A percentile compares a stretch with the other conserved stretches of the same genome.
phyloP scores from a whole-genome alignment of 805 yeast species.

The Ogataea angusta region DNA sequence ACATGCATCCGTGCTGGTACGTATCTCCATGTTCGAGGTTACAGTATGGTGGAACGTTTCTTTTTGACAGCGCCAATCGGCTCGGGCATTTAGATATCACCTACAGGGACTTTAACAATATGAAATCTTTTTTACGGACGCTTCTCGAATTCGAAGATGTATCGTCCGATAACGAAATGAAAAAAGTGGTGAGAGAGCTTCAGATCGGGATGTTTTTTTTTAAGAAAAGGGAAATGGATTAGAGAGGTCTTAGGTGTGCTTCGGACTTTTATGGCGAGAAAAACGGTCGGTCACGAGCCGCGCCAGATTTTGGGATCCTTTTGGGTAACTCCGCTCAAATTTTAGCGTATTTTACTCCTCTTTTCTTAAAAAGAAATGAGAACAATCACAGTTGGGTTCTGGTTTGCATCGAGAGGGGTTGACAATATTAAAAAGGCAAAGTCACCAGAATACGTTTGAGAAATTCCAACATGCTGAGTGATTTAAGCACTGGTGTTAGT shows the following conservation, averaged over 20 bases:
- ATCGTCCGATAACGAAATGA: constrained; percentile 21
- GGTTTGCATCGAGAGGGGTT: constrained; percentile 3
- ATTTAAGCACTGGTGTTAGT: constrained; percentile 4
- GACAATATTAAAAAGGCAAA: neutral
- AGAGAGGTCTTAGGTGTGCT: constrained; percentile 7
- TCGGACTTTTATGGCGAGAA: constrained; percentile 10
- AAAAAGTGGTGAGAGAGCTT: constrained; percentile 38
- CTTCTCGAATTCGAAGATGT: constrained; percentile 20
- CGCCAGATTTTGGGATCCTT: constrained; percentile 2
- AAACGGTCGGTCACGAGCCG: constrained; percentile 5
- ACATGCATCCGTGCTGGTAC: constrained; percentile 6
- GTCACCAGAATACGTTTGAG: neutral
- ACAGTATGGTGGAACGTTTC: constrained; percentile 16
- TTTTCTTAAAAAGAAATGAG: constrained; percentile 4
- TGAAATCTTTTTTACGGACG: constrained; percentile 30
- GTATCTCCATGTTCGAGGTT: constrained; percentile 17
- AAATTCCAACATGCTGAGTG: constrained; percentile 18
- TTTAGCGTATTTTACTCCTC: constrained; percentile 10
- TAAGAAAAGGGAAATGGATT: constrained; percentile 54
- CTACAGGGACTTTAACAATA: constrained; percentile 30
- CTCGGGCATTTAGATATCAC: constrained; percentile 19
- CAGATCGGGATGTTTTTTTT: constrained; percentile 50
- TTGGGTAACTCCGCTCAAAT: constrained; percentile 11
- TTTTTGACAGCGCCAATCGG: constrained; percentile 13
- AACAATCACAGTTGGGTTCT: neutral